Evolutionary conservation across 306 rosid genomes (phyloP), one percentile per base, ranked within the genome.

Genomic region (Dalbergia cultrata): DNA sequence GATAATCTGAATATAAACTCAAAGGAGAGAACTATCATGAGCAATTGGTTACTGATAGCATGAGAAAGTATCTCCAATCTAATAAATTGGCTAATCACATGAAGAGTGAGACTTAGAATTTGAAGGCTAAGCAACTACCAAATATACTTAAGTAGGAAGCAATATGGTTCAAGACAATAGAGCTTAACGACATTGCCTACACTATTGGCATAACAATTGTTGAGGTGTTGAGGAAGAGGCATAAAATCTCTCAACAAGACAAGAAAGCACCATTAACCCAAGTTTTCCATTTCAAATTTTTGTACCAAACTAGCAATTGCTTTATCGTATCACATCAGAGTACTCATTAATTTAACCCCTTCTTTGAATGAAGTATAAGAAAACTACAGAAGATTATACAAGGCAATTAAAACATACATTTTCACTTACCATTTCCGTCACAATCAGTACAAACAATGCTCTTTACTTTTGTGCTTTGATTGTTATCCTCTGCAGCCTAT

Each of bases 391-490:
- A 61, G 56, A 43, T 26, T 6, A 71, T 75, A 44, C 70, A 56
- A 49, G 60, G 67, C 37, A 65, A 80, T 19, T 71, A 64, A 34
- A 71, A 19, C 11, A 67, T 22, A n/a, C 47, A 18, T 56, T 67
- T 56, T 76, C 41, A 80, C 94, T 75, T 79, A 96, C 99, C 99
- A 76, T 96, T 96, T 90, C 98, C 99, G 0, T 93, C 92, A 82
- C 99, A 93, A 1, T 81, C 77, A 61, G 91, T 1, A 84, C 99
- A 96, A 58, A 93, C 85, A 72, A 96, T 70, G 93, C 85, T 90
- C 66, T 8, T 90, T 39, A 13, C 0, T 81, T 90, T 93, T 85
- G 85, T 66, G 63, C 35, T 57, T 79, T 10, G 88, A 13, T 58
- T 84, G 10, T 73, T 83, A 17, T 79, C 89, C 18, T 70, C 89